Evolutionary conservation across 106 monocot genomes (phyloP).

Genomic region (Hemerocallis citrina): DNA sequence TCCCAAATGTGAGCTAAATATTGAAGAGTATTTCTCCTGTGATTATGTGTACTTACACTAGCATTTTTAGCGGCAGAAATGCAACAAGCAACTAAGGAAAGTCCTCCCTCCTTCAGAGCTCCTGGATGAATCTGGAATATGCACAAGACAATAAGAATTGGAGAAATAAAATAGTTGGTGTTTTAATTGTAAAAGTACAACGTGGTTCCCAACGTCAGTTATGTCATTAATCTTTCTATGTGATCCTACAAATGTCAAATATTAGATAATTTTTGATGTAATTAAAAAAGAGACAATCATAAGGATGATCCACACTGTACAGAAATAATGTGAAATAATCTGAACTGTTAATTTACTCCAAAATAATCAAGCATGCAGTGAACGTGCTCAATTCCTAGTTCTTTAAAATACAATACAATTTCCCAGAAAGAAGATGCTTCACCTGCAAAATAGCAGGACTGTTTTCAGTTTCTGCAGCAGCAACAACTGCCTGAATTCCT

Average conservation of each 20-base stretch:
- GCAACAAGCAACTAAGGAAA: constrained; percentile 74
- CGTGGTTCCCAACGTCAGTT: neutral
- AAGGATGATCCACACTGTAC: no score
- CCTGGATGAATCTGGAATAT: constrained; percentile 83
- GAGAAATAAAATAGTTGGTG: neutral
- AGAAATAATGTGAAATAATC: no score
- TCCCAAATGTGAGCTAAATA: no score
- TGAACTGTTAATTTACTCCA: no score
- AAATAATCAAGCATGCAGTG: no score
- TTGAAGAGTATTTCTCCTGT: no score
- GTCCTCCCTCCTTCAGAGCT: constrained; percentile 72
- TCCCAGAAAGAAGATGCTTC: neutral
- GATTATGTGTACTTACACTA: constrained; percentile 60
- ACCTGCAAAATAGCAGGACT: constrained; percentile 99
- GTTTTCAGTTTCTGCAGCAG: constrained; percentile 79
- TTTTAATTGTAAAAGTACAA: neutral
- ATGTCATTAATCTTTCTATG: neutral
- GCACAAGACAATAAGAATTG: neutral
- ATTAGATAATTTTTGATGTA: no score
- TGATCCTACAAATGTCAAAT: neutral
- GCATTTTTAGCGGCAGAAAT: constrained; percentile 78
- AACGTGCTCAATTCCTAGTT: no score
- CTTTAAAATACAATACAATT: neutral
- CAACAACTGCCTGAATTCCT: constrained; percentile 83
- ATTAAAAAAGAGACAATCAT: no score